Conservation (phyloP, 2,329 filamentous ascomycete species). For the Pseudogymnoascus sp. region DNA sequence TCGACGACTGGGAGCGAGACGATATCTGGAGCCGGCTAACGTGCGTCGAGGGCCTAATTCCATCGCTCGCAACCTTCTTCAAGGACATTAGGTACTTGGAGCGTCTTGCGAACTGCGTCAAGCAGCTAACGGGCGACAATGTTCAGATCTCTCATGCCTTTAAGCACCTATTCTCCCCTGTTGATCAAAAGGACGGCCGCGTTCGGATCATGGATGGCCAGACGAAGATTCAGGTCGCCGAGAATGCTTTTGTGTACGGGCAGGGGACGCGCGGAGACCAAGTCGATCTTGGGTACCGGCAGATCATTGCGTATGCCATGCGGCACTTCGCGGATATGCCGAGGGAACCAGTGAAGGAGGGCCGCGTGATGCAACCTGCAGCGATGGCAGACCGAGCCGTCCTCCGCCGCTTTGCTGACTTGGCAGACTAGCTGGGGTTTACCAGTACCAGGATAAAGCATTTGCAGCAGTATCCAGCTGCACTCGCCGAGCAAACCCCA, state of each 20-base stretch:
- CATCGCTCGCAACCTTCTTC: not conserved
- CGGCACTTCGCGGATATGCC: constrained; percentile 9
- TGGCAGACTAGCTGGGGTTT: constrained; percentile 10
- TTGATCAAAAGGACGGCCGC: not conserved
- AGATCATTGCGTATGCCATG: constrained; percentile 10
- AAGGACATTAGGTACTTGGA: not conserved
- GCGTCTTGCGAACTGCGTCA: not conserved
- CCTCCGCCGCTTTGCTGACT: constrained; percentile 7
- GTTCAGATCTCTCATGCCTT: not conserved
- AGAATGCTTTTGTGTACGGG: constrained; percentile 3
- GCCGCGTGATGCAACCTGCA: constrained; percentile 1
- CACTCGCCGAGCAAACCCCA: not conserved
- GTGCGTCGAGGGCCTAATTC: not conserved
- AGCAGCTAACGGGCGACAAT: constrained; percentile 8
- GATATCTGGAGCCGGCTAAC: not conserved
- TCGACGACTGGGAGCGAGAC: not conserved
- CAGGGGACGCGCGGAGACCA: not conserved
- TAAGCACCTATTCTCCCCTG: not conserved
- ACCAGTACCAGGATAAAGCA: constrained; percentile 2
- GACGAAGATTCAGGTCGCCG: constrained; percentile 1
- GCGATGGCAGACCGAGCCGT: constrained; percentile 9
- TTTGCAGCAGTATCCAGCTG: constrained; percentile 10
- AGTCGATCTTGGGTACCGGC: constrained; percentile 1
- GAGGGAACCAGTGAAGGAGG: constrained; percentile 3
- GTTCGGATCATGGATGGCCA: not conserved